Percentiles rank a stretch among this genome's conserved stretches.
Evolutionary conservation across 1,284 basidiomycete species (phyloP).

Genomic region (Phaffia rhodozyma): DNA sequence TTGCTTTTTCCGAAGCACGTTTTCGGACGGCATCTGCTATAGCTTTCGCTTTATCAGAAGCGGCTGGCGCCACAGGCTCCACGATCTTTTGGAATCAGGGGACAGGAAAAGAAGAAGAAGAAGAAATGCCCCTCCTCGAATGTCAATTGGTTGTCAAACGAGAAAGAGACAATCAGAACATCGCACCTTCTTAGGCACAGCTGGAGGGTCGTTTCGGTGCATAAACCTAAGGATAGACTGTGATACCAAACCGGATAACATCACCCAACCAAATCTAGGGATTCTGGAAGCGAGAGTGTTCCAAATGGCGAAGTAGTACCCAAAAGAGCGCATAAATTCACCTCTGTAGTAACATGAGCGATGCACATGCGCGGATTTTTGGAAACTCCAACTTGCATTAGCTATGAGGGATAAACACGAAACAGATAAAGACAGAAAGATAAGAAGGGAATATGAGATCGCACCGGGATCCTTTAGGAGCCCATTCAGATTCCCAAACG

Average conservation of each 20-base stretch:
- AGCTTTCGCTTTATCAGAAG: constrained; percentile 8
- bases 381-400: not conserved
- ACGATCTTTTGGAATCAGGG: too few relatives aligned
- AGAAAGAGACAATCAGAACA: not conserved
- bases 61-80: constrained; percentile 2
- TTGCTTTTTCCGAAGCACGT: not conserved
- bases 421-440: not conserved
- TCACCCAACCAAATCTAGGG: constrained; percentile 25
- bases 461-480: constrained; percentile 26
- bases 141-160: not conserved
- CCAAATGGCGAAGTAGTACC: constrained; percentile 18
- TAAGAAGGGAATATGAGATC: constrained; percentile 13
- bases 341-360: constrained; percentile 17
- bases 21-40: constrained; percentile 10
- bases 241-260: constrained; percentile 22
- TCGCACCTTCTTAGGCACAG: not conserved
- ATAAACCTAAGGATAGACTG: constrained; percentile 24
- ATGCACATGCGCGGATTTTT: not conserved
- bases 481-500: constrained; percentile 24
- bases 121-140: not conserved
- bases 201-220: constrained; percentile 17
- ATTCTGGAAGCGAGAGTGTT: constrained; percentile 20
- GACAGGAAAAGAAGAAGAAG: not conserved
- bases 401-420: too few relatives aligned
- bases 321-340: constrained; percentile 22